Percentiles rank a stretch among this genome's conserved stretches.
These are phyloP conservation scores for Aspergillus cejpii DNA, from an alignment of 2,329 filamentous ascomycete species.

Conservation along the genomic window DNA sequence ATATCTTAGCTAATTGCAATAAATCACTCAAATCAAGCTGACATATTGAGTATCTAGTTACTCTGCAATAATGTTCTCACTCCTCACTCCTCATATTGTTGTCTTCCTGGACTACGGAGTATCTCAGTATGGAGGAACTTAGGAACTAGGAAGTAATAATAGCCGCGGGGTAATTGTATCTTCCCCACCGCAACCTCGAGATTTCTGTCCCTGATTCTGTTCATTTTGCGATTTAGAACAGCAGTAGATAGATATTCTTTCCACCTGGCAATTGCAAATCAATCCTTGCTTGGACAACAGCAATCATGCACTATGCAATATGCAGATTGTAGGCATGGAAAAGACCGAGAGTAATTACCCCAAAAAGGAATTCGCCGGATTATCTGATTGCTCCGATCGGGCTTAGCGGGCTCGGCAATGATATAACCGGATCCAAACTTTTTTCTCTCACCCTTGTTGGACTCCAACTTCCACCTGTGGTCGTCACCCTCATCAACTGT, in stretches of 20 bases:
- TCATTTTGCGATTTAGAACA: not conserved
- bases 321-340: too few relatives aligned
- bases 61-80: too few relatives aligned
- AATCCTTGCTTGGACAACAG: not conserved
- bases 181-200: not conserved
- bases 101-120: too few relatives aligned
- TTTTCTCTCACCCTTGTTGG: too few relatives aligned
- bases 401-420: constrained; percentile 22
- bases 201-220: not conserved
- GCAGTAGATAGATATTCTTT: not conserved
- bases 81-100: too few relatives aligned
- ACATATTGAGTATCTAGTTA: too few relatives aligned
- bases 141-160: not conserved
- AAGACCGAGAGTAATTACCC: constrained; percentile 10
- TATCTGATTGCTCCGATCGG: constrained; percentile 23
- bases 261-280: too few relatives aligned
- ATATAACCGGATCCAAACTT: constrained; percentile 25
- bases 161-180: not conserved
- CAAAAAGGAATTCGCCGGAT: constrained; percentile 12
- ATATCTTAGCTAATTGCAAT: too few relatives aligned
- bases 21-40: too few relatives aligned
- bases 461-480: constrained; percentile 21
- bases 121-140: too few relatives aligned
- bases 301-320: not conserved
- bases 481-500: constrained; percentile 16